Conservation (phyloP, 305 asterid genomes). For the Euphrasia arctica region DNA sequence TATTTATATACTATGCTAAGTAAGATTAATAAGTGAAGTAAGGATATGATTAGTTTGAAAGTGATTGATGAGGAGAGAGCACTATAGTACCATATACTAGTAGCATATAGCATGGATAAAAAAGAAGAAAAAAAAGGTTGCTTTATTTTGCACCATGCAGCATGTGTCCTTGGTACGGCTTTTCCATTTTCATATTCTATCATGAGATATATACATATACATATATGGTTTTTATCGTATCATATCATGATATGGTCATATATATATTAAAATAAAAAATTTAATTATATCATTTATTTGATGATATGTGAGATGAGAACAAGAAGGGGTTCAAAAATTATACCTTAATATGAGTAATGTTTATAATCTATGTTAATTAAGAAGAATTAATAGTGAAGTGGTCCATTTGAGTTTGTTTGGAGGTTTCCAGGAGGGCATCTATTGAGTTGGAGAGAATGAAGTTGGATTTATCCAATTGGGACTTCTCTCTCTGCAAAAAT, state of each 20-base stretch:
- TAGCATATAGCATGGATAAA: too few species aligned
- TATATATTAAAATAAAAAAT: neutral
- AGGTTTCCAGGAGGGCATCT: slow-evolving; percentile 40
- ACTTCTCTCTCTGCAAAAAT: slow-evolving; percentile 31
- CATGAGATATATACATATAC: neutral
- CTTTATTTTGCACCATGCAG: neutral
- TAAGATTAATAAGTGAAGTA: neutral
- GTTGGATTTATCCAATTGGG: slow-evolving; percentile 64
- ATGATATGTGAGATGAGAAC: too few species aligned
- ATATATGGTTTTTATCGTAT: neutral
- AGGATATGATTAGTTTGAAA: slow-evolving; percentile 26
- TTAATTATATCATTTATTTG: too few species aligned
- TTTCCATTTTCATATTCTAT: slow-evolving; percentile 6
- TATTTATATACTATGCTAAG: neutral
- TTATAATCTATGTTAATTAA: neutral
- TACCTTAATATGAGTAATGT: too few species aligned
- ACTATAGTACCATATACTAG: slow-evolving; percentile 14
- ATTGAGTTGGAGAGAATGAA: slow-evolving; percentile 53
- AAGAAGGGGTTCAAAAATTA: too few species aligned
- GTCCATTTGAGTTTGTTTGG: slow-evolving; percentile 26
- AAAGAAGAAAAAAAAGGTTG: slow-evolving; percentile 16
- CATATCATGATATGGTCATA: neutral
- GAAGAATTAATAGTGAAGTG: neutral
- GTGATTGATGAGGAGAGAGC: slow-evolving; percentile 33
- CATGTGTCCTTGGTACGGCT: slow-evolving; percentile 48